Evolutionary conservation across 768 basidiomycete genomes (phyloP), one percentile per base, ranked within the genome.

Genomic region (Trichaptum fuscoviolaceum): DNA sequence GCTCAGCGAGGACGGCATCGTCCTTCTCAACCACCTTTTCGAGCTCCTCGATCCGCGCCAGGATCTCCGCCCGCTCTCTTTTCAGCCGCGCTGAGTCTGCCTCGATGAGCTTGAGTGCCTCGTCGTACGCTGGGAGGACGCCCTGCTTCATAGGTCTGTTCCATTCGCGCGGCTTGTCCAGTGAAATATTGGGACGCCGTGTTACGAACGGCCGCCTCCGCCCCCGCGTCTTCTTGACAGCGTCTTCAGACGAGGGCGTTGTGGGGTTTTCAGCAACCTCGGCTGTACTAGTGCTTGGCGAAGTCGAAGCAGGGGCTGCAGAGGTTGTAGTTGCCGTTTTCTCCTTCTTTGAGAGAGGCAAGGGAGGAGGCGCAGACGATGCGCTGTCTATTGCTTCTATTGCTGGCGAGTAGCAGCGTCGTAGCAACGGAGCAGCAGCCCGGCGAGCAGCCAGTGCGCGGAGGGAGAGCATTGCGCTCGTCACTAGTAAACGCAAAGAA

Each of bases 101-200:
- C 34, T 81, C 79, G 66, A 99, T 85, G 70, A 88, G 80, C 67
- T 85, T 80, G 58, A 98, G 77, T 0, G 96, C 95, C 65, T 90
- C 84, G 77, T 99, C 96, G 72, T 94, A 97, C 4, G 87, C 90
- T 1, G 90, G 90, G 27, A 93, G 76, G 8, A 87, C 83, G 7
- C 89, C 89, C 24, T 75, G 74, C 15, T 80, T 82, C 5, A 93
- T 75, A 4, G 91, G 88, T 18, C 84, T 72, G 62, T 85, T 86
- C 89, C 89, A 93, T 75, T 84, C 75, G 25, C 85, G 80, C 1
- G 87, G 88, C 0, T 76, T 77, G 58, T 78, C 77, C 9, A 82
- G 72, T 25, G 82, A 83, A 62, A 89, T 88, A 17, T 74, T 67
- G 4, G 89, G 84, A 23, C 90, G 81, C 68, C 76, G 74, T 23